phyloP scores from a whole-genome alignment of 2,329 filamentous ascomycete species.

The Fusarium nelsonii region DNA sequence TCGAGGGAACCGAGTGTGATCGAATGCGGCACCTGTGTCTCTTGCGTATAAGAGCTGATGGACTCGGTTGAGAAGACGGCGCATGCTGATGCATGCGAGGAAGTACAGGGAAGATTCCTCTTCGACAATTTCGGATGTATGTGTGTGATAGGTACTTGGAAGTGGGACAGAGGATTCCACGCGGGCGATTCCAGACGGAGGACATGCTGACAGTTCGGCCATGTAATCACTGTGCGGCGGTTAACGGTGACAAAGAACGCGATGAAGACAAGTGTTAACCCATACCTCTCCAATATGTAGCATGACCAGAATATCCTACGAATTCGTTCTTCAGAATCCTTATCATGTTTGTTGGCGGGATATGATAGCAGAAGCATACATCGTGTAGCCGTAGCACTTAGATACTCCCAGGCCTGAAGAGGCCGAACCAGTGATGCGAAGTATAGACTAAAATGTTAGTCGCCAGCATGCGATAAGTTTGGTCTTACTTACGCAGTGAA shows the following conservation, averaged over 20 bases:
- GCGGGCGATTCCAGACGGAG: constrained; percentile 63
- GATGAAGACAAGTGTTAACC: accelerated
- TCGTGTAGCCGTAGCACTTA: constrained; percentile 62
- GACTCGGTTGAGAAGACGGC: constrained; percentile 61
- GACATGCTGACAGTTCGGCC: constrained; percentile 64
- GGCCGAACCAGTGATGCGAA: constrained; percentile 64
- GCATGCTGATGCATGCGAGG: constrained; percentile 65
- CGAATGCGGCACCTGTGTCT: constrained; percentile 59
- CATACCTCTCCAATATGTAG: constrained; percentile 64
- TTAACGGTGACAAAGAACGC: background rate
- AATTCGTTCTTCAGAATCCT: constrained; percentile 61
- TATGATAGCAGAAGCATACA: constrained; percentile 64
- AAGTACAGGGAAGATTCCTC: constrained; percentile 66
- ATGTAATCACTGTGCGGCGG: constrained; percentile 59
- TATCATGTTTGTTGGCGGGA: constrained; percentile 49
- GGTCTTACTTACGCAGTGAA: constrained; percentile 58
- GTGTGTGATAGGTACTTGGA: constrained; percentile 61
- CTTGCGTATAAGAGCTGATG: constrained; percentile 63
- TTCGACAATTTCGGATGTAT: constrained; percentile 54
- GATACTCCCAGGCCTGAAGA: constrained; percentile 65
- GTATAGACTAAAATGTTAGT: constrained; percentile 52
- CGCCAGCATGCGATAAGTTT: accelerated
- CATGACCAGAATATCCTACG: constrained; percentile 67
- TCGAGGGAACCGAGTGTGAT: constrained; percentile 59
- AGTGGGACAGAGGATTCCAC: constrained; percentile 64